These are phyloP conservation scores for Thymus mandschuricus DNA, from an alignment of 257 asterid genomes.

Conservation along the genomic window DNA sequence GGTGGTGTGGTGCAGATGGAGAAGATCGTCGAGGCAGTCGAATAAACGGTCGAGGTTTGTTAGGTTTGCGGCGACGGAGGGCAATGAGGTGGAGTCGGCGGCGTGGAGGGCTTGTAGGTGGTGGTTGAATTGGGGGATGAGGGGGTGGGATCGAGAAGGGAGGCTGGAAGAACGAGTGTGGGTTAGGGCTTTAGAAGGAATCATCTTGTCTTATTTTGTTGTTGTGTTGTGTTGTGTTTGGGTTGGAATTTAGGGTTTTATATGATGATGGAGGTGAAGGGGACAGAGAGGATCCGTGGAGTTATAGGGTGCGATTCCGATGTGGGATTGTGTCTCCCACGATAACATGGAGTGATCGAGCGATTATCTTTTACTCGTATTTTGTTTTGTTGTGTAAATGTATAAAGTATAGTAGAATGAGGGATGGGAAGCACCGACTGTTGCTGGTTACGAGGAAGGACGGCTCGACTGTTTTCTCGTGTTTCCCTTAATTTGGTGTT, in stretches of 20 bases:
- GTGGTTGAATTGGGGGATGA: conserved; percentile 46
- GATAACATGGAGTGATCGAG: background rate
- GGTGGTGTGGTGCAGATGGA: conserved; percentile 37
- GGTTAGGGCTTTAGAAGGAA: conserved; percentile 32
- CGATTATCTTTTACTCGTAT: background rate
- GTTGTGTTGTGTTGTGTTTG: background rate
- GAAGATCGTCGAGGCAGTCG: conserved; percentile 34
- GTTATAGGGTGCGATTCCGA: background rate
- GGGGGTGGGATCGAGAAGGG: conserved; percentile 50
- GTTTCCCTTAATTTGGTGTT: background rate
- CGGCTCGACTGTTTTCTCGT: conserved; percentile 8
- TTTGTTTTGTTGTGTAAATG: background rate
- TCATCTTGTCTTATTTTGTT: background rate
- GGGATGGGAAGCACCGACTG: conserved; percentile 36
- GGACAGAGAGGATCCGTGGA: conserved; percentile 18
- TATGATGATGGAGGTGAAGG: conserved; percentile 28
- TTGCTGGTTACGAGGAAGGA: conserved; percentile 30
- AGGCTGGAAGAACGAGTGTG: conserved; percentile 54
- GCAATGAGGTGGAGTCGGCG: conserved; percentile 27
- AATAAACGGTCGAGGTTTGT: conserved; percentile 30
- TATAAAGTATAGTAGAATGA: background rate
- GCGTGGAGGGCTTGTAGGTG: conserved; percentile 31
- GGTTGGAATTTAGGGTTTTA: background rate
- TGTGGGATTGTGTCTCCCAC: conserved; percentile 34
- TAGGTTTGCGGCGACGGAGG: conserved; percentile 40